These are phyloP conservation scores for Tolypocladium ovalisporum DNA, from an alignment of 2,329 filamentous ascomycete genomes.

Conservation along the genomic window DNA sequence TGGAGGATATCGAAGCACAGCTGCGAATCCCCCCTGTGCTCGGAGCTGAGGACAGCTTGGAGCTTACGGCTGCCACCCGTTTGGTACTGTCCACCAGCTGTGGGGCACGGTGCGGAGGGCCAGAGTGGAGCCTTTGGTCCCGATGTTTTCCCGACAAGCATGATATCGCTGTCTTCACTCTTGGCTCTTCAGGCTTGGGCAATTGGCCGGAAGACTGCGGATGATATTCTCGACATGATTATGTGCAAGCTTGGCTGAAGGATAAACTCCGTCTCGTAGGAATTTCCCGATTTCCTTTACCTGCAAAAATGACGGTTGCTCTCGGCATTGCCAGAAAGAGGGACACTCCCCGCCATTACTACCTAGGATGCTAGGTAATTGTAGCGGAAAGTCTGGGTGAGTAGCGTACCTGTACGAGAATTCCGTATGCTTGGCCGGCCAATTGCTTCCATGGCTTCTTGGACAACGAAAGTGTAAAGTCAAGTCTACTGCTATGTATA, in stretches of 20 bases:
- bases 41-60: constrained; percentile 32
- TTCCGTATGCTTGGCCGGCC: too few relatives aligned
- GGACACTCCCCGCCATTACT: not conserved
- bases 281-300: not conserved
- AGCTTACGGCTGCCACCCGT: constrained; percentile 21
- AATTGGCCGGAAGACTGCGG: not conserved
- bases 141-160: not conserved
- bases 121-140: not conserved
- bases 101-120: constrained; percentile 2
- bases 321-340: not conserved
- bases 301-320: not conserved
- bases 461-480: not conserved
- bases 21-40: not conserved
- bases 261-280: not conserved
- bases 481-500: not conserved
- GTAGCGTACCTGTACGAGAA: too few relatives aligned
- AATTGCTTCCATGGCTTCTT: not conserved
- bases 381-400: too few relatives aligned
- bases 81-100: constrained; percentile 1
- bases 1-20: constrained; percentile 18
- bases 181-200: not conserved
- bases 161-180: not conserved
- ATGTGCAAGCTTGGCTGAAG: not conserved
- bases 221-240: not conserved
- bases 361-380: too few relatives aligned